Evolutionary conservation across 2,329 filamentous ascomycete species (phyloP).

Genomic region (Sclerotinia trifoliorum): DNA sequence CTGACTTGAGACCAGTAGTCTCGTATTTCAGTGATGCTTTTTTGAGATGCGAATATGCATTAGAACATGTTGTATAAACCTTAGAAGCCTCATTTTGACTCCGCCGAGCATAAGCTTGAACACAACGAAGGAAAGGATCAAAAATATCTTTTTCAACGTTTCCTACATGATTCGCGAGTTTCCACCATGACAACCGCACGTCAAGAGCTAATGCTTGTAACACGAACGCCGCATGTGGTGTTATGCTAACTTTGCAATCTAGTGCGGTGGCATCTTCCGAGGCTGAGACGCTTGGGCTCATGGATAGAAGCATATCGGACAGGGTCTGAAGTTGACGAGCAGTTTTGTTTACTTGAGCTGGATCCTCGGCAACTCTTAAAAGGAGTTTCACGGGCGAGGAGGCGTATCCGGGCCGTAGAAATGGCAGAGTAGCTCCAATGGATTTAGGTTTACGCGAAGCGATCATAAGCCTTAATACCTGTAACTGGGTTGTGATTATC

Average conservation of each 20-base stretch:
- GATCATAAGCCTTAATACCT: slow-evolving; percentile 62
- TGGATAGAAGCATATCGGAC: slow-evolving; percentile 61
- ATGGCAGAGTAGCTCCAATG: slow-evolving; percentile 56
- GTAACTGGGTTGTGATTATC: slow-evolving; percentile 62
- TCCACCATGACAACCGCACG: slow-evolving; percentile 65
- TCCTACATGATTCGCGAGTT: slow-evolving; percentile 56
- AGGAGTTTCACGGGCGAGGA: slow-evolving; percentile 61
- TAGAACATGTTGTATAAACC: slow-evolving; percentile 31
- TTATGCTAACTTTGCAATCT: slow-evolving; percentile 54
- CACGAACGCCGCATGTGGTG: slow-evolving; percentile 57
- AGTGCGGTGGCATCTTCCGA: slow-evolving; percentile 58
- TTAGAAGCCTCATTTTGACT: slow-evolving; percentile 29
- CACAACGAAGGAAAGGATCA: slow-evolving; percentile 62
- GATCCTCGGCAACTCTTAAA: slow-evolving; percentile 42
- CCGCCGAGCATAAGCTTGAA: slow-evolving; percentile 60
- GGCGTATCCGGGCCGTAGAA: slow-evolving; percentile 52
- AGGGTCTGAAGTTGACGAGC: slow-evolving; percentile 65
- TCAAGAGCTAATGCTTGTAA: slow-evolving; percentile 64
- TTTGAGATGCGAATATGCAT: slow-evolving; percentile 31
- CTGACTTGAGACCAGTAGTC: slow-evolving; percentile 26
- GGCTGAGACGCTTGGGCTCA: slow-evolving; percentile 65
- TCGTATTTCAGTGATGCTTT: slow-evolving; percentile 28
- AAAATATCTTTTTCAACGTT: slow-evolving; percentile 63
- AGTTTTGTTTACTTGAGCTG: slow-evolving; percentile 54
- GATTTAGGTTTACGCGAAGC: slow-evolving; percentile 57